A percentile compares a stretch with the other conserved stretches of the same genome.
Conservation (phyloP, 306 rosid species). For the Bauhinia variegata region DNA sequence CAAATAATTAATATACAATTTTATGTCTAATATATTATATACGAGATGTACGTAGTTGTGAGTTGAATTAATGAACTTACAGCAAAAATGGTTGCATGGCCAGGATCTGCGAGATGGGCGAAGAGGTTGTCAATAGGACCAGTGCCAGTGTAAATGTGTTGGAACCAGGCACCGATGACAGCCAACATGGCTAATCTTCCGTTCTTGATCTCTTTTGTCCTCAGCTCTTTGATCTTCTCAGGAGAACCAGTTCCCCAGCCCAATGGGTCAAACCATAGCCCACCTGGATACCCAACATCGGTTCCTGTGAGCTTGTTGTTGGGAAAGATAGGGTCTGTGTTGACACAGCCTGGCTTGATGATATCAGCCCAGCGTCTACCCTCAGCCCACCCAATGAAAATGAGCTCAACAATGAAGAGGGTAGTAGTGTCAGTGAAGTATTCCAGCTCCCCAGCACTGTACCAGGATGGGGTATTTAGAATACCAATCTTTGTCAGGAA, state of each 20-base stretch:
- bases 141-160: conserved; percentile 73
- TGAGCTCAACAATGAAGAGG: conserved; percentile 61
- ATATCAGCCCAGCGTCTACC: conserved; percentile 82
- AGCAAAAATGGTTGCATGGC: conserved; percentile 72
- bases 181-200: conserved; percentile 83
- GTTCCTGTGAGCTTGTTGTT: conserved; percentile 84
- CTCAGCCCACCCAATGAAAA: conserved; percentile 81
- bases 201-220: conserved; percentile 79
- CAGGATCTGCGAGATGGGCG: conserved; percentile 79
- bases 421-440: conserved; percentile 82
- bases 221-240: conserved; percentile 68
- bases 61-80: conserved; percentile 38
- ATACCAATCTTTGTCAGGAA: conserved; percentile 71
- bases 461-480: conserved; percentile 76
- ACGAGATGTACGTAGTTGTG: not conserved
- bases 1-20: no score
- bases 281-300: conserved; percentile 75
- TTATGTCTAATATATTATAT: no score
- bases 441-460: conserved; percentile 66
- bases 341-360: conserved; percentile 67
- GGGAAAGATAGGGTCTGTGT: conserved; percentile 79
- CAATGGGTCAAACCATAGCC: conserved; percentile 76
- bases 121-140: conserved; percentile 80
- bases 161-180: conserved; percentile 83
- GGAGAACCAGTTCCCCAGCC: conserved; percentile 83